Conservation (phyloP, 257 asterid genomes). For the Solanum pimpinellifolium region DNA sequence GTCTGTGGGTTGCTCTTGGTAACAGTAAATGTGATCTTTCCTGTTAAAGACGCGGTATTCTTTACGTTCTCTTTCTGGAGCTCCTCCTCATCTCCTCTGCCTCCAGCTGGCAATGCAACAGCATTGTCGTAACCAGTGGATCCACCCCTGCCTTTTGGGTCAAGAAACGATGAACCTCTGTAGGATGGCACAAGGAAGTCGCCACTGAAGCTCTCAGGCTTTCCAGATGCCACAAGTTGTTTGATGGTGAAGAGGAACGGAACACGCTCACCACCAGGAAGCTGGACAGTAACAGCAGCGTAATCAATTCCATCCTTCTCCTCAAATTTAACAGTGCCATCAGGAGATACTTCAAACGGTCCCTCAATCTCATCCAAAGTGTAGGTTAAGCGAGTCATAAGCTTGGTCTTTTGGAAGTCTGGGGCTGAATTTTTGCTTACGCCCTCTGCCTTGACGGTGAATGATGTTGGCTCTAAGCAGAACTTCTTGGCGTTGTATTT, state of each 20-base stretch:
- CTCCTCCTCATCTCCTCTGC: conserved; percentile 97
- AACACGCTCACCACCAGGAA: conserved; percentile 97
- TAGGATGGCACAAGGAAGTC: conserved; percentile 88
- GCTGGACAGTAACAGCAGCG: conserved; percentile 97
- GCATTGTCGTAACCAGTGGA: conserved; percentile 97
- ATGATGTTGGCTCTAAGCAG: conserved; percentile 95
- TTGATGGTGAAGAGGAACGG: conserved; percentile 93
- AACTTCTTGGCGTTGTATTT: conserved; percentile 78
- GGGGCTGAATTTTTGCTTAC: conserved; percentile 65
- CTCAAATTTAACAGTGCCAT: conserved; percentile 74
- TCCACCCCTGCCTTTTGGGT: conserved; percentile 99
- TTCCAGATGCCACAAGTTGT: conserved; percentile 89
- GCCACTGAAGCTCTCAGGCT: conserved; percentile 58
- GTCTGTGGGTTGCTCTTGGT: conserved; percentile 80
- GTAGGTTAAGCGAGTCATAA: conserved; percentile 97
- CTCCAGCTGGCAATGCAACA: conserved; percentile 97
- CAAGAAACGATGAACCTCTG: conserved; percentile 95
- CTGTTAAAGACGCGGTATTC: conserved; percentile 56
- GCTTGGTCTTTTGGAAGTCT: conserved; percentile 91
- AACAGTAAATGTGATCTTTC: conserved; percentile 80
- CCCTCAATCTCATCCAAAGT: conserved; percentile 96
- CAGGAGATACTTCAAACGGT: conserved; percentile 75
- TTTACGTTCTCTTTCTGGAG: conserved; percentile 78
- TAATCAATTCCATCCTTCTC: conserved; percentile 98
- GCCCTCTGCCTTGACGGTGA: conserved; percentile 94